Evolutionary conservation across 225 moss, liverwort and hornwort genomes (phyloP).

Genomic region (Bryum argenteum): DNA sequence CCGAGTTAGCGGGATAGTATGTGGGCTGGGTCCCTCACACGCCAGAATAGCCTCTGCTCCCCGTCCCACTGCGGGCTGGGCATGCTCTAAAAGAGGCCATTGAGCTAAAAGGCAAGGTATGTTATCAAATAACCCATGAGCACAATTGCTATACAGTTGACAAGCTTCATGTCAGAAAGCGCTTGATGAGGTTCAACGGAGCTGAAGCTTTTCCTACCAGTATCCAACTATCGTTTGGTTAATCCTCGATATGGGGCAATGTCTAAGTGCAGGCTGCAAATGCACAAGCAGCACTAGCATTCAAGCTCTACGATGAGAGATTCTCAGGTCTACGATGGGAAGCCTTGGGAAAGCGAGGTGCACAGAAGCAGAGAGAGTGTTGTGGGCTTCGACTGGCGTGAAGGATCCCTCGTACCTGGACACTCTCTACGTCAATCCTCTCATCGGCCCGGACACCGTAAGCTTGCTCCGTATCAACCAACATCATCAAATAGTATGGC

Average conservation of each 20-base stretch:
- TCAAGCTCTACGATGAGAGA: constrained; percentile 80
- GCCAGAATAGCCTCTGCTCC: too few relatives aligned
- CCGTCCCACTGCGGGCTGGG: too few relatives aligned
- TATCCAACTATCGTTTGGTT: too few relatives aligned
- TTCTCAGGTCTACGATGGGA: constrained; percentile 97
- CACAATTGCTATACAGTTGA: background rate
- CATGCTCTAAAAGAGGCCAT: constrained; percentile 73
- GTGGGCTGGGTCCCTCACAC: too few relatives aligned
- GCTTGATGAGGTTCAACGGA: background rate
- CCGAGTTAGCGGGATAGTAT: too few relatives aligned
- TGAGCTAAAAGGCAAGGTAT: constrained; percentile 80
- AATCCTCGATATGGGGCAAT: too few relatives aligned
- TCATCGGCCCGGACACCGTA: constrained; percentile 87
- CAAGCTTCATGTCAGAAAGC: too few relatives aligned
- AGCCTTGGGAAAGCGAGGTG: constrained; percentile 72
- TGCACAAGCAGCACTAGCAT: constrained; percentile 86
- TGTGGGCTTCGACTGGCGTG: constrained; percentile 94
- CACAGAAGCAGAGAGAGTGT: constrained; percentile 79
- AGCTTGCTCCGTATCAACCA: too few relatives aligned
- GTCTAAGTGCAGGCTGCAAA: constrained; percentile 72
- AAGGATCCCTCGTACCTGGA: constrained; percentile 94
- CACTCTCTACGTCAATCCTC: constrained; percentile 78
- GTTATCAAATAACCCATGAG: background rate
- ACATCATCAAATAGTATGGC: too few relatives aligned
- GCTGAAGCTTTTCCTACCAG: too few relatives aligned